These are phyloP conservation scores for Populus pruinosa DNA, from an alignment of 345 rosid genomes.

Conservation along the genomic window DNA sequence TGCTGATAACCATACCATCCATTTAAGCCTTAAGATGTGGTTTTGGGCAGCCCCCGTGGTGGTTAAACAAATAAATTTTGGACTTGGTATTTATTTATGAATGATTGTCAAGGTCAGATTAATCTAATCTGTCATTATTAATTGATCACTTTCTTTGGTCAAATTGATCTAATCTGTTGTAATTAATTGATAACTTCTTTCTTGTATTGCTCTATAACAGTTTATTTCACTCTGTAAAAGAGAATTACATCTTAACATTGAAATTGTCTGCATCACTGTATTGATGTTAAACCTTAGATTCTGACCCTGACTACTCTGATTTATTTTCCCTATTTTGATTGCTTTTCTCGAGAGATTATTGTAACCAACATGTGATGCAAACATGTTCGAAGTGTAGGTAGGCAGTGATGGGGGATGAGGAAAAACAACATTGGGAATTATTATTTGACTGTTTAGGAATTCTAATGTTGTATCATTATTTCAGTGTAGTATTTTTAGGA, in stretches of 20 bases:
- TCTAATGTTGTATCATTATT: neutral
- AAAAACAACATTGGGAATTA: neutral
- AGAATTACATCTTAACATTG: neutral
- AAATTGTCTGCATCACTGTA: neutral
- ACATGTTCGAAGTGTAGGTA: neutral
- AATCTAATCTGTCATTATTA: neutral
- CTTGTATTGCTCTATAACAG: neutral
- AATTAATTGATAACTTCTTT: neutral
- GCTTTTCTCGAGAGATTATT: neutral
- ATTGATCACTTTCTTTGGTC: neutral
- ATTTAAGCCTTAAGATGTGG: neutral
- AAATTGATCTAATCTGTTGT: neutral
- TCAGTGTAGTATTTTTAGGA: neutral
- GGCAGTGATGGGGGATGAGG: neutral
- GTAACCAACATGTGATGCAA: neutral
- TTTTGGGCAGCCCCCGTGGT: neutral
- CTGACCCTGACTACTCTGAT: neutral
- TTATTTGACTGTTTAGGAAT: neutral
- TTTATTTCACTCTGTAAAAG: neutral
- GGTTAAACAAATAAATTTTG: neutral
- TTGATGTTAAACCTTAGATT: neutral
- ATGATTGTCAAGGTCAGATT: neutral
- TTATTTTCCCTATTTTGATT: neutral
- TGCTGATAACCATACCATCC: neutral
- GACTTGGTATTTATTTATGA: neutral